Conservation (phyloP, 805 yeast species). For the Saturnispora bothae region DNA sequence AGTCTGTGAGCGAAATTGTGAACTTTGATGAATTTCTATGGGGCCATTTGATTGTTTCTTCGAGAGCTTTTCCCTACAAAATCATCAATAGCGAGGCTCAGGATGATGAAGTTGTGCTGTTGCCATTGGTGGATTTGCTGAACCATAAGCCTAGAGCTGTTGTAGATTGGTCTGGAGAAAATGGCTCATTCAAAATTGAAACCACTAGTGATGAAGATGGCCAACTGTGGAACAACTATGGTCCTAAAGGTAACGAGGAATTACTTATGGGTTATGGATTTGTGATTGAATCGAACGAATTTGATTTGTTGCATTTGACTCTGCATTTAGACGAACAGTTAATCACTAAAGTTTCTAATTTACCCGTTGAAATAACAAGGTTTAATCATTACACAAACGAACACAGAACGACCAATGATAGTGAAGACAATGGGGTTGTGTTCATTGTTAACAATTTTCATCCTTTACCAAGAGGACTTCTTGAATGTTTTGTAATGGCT, state of each 20-base stretch:
- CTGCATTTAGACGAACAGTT: slow-evolving; percentile 28
- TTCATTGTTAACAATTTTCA: slow-evolving; percentile 22
- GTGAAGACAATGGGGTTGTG: slow-evolving; percentile 9
- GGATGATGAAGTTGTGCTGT: slow-evolving; percentile 37
- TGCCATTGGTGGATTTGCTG: slow-evolving; percentile 70
- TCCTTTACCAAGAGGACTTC: slow-evolving; percentile 34
- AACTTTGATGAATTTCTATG: slow-evolving; percentile 55
- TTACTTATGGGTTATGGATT: slow-evolving; percentile 78
- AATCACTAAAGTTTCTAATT: slow-evolving; percentile 7
- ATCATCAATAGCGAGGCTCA: slow-evolving; percentile 28
- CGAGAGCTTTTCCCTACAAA: slow-evolving; percentile 74
- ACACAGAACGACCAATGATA: not conserved
- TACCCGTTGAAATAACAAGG: slow-evolving; percentile 20
- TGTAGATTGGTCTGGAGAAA: slow-evolving; percentile 49
- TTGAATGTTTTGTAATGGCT: slow-evolving; percentile 38
- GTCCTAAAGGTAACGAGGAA: slow-evolving; percentile 81
- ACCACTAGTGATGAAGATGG: not conserved
- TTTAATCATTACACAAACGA: slow-evolving; percentile 23
- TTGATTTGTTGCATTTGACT: slow-evolving; percentile 50
- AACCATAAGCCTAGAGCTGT: slow-evolving; percentile 57
- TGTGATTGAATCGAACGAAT: slow-evolving; percentile 42
- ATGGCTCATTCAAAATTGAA: not conserved
- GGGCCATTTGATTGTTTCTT: slow-evolving; percentile 61
- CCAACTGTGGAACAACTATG: slow-evolving; percentile 67
- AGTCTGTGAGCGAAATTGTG: slow-evolving; percentile 3